Evolutionary conservation across 2,329 filamentous ascomycete species (phyloP).

Genomic region (Phyllosticta citribraziliensis): DNA sequence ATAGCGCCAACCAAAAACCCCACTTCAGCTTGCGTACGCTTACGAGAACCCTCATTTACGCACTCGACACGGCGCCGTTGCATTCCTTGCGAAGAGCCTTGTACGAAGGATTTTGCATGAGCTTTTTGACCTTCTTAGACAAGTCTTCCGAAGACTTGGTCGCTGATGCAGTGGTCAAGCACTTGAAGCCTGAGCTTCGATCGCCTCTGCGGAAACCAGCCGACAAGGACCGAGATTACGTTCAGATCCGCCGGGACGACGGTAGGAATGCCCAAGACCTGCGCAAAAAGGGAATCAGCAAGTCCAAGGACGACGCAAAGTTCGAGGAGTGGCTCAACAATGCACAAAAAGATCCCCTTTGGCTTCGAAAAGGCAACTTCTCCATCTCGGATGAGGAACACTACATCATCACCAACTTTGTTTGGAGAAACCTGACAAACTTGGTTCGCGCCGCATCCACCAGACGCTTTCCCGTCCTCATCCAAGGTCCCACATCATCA

Average conservation of each 20-base stretch:
- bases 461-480: slow-evolving; percentile 79
- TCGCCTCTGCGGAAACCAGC: slow-evolving; percentile 68
- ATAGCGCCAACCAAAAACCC: slow-evolving; percentile 89
- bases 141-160: slow-evolving; percentile 71
- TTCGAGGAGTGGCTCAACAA: slow-evolving; percentile 10
- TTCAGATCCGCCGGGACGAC: slow-evolving; percentile 37
- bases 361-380: slow-evolving; percentile 69
- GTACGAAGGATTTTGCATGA: slow-evolving; percentile 96
- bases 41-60: slow-evolving; percentile 81
- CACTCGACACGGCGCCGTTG: slow-evolving; percentile 69
- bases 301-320: slow-evolving; percentile 2
- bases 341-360: slow-evolving; percentile 66
- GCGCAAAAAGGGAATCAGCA: slow-evolving; percentile 6
- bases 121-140: slow-evolving; percentile 83
- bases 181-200: slow-evolving; percentile 67
- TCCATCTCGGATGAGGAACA: slow-evolving; percentile 63
- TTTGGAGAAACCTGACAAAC: slow-evolving; percentile 90
- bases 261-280: background rate
- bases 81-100: slow-evolving; percentile 80
- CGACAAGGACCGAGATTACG: slow-evolving; percentile 63
- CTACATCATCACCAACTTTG: slow-evolving; percentile 94
- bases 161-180: slow-evolving; percentile 67
- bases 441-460: slow-evolving; percentile 90
- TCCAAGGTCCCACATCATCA: slow-evolving; percentile 93
- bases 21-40: slow-evolving; percentile 95